Base-by-base conservation (phyloP, 2,329 filamentous ascomycete genomes). In the Colletotrichum sansevieriae region DNA sequence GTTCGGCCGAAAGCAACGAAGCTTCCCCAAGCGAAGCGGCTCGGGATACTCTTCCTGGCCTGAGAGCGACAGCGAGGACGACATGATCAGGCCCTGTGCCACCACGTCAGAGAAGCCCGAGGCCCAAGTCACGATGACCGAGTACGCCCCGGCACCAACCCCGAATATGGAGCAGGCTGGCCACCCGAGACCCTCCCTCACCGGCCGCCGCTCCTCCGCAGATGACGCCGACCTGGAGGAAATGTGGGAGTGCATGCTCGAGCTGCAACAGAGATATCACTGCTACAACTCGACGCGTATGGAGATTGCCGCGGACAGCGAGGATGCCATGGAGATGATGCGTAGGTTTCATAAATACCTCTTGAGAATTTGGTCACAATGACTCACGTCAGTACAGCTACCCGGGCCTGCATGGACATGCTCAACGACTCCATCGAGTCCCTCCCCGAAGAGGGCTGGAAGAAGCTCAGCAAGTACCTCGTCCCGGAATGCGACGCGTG, bases 351-450 rank as follows among this genome's bases (percentile, higher is more conserved):
- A 18, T 4, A 10, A 3, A 10, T 3, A 5, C 25, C 8, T 43
- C 8, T 2, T 0, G 3, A 13, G 13, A 12, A 12, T 43, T 13
- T 15, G 18, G 22, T 22, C 3, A 13, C 25, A 33, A 11, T 25
- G 20, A 54, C 61, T 60, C 29, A 54, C 66, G 51, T 49, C 10
- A 15, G 7, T 11, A 22, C 25, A 74, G 73, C 73, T 22, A 74
- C 73, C 3, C 68, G 68, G 2, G 72, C 72, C 15, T 74, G 72
- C 57, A 72, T 74, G 15, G 70, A 72, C 29, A 65, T 74, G 41
- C 73, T 74, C 62, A 74, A 74, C 46, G 72, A 74, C 55, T 72
- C 70, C 10, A 72, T 73, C 54, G 71, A 72, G 33, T 66, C 66
- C 4, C 65, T 74, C 9, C 73, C 73, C n/a, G 71, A 73, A 22